Evolutionary conservation across 1,284 basidiomycete species (phyloP), one percentile per base, ranked within the genome.

Genomic region (Waitea zeae): DNA sequence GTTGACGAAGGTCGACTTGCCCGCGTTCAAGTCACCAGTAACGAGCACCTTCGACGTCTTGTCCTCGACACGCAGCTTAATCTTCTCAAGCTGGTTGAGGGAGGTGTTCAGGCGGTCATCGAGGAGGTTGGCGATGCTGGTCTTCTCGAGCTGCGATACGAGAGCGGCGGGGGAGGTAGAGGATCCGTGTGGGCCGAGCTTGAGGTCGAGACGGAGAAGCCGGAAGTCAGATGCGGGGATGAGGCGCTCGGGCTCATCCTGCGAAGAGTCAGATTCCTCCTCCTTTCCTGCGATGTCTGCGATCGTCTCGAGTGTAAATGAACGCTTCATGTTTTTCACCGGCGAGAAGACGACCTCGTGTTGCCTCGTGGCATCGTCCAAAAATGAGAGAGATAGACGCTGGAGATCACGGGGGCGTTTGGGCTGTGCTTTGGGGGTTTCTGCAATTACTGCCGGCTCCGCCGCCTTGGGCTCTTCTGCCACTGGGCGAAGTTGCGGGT

Each of bases 1-100:
- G 48, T 99, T 98, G 53, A 98, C 88, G 49, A 98, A 84, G 0
- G 95, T 98, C 20, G 90, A 96, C 59, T 99, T 99, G 48, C 95
- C 95, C 20, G 95, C 86, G 52, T 99, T 99, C 39, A 98, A 68
- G 54, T 99, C 95, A 44, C 95, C 95, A n/a, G 95, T 98, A 40
- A 99, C 88, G 41, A 99, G 74, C 31, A 99, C 92, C 51, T 96
- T 90, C 45, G 88, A 93, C 11, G 88, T 86, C 2, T 77, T 89
- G 54, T 97, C 93, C 50, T 83, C 67, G 14, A 98, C 79, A 32
- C 95, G 82, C 38, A 72, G 65, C 34, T 80, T 76, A 41, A 99
- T 76, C 46, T 82, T 83, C 42, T 81, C 70, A 38, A 98, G 72
- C 49, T 98, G 92, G 11, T 66, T 64, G 34, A 86, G 56, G 5